Evolutionary conservation across 2,329 filamentous ascomycete species (phyloP).

Genomic region (Calonectria leucothoes): DNA sequence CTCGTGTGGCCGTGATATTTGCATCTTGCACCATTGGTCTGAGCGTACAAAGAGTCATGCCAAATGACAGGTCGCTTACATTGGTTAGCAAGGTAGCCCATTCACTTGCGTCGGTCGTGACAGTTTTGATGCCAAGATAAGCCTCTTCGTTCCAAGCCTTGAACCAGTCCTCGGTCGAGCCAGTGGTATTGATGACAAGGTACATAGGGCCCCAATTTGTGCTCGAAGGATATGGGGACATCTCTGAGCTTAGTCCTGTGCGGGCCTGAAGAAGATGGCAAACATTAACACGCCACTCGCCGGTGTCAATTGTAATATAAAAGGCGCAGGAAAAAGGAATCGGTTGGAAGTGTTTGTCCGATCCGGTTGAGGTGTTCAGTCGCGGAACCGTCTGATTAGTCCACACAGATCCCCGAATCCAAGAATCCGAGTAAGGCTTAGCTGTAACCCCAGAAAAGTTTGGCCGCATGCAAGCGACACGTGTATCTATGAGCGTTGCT

Average conservation of each 20-base stretch:
- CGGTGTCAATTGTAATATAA: background rate
- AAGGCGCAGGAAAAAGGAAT: background rate
- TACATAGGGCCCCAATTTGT: background rate
- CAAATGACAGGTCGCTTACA: background rate
- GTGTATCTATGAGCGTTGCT: background rate
- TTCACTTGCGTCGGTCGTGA: background rate
- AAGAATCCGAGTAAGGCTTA: background rate
- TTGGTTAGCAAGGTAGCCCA: background rate
- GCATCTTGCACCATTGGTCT: background rate
- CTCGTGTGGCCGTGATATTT: background rate
- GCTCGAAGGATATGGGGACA: background rate
- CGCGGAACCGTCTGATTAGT: background rate
- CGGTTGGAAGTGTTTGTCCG: background rate
- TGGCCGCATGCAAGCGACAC: background rate
- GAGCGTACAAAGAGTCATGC: background rate
- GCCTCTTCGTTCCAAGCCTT: too few species aligned
- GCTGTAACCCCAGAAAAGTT: background rate
- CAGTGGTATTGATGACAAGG: background rate
- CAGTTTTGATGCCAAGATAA: background rate
- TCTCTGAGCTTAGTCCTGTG: background rate
- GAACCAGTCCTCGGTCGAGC: too few species aligned
- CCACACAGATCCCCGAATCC: background rate
- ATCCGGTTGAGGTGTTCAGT: background rate
- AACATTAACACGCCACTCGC: background rate
- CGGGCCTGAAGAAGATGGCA: background rate